Percentiles rank a stretch among this genome's conserved stretches.
Conservation (phyloP, 2,329 filamentous ascomycete genomes). For the Fusarium fracticaudum region DNA sequence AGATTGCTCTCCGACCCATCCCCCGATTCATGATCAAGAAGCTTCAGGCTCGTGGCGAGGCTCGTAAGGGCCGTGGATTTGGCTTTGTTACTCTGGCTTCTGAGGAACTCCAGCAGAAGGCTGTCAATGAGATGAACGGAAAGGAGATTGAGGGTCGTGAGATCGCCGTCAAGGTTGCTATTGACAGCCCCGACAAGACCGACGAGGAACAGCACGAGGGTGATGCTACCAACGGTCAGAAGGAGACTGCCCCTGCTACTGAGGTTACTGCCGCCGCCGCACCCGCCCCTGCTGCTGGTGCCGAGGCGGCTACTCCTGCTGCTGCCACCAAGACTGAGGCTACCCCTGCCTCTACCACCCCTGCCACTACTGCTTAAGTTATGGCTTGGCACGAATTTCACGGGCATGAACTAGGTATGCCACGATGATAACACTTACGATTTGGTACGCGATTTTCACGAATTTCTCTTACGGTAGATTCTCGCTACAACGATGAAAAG, state of each 20-base stretch:
- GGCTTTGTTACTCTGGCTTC: constrained; percentile 96
- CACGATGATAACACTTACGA: constrained; percentile 50
- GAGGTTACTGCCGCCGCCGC: constrained; percentile 37
- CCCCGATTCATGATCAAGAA: constrained; percentile 99
- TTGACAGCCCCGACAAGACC: constrained; percentile 97
- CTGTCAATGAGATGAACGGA: constrained; percentile 97
- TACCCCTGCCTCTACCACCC: constrained; percentile 39
- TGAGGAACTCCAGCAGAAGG: constrained; percentile 97
- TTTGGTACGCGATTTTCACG: constrained; percentile 53
- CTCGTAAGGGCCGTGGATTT: constrained; percentile 98
- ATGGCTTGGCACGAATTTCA: constrained; percentile 40
- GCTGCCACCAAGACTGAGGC: constrained; percentile 38
- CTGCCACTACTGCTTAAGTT: constrained; percentile 47
- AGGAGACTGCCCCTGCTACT: constrained; percentile 46
- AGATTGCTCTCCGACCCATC: constrained; percentile 98
- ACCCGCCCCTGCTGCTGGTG: constrained; percentile 36
- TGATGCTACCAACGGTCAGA: constrained; percentile 56
- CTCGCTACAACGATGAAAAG: constrained; percentile 46
- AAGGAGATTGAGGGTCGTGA: constrained; percentile 99
- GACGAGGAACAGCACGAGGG: constrained; percentile 75
- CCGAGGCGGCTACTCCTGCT: constrained; percentile 41
- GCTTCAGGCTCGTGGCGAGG: constrained; percentile 96
- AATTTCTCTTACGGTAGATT: constrained; percentile 52
- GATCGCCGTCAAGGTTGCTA: constrained; percentile 99
- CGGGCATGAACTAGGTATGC: constrained; percentile 36